These are phyloP conservation scores for Sphagnurus paluster DNA, from an alignment of 1,284 basidiomycete genomes.

Conservation along the genomic window DNA sequence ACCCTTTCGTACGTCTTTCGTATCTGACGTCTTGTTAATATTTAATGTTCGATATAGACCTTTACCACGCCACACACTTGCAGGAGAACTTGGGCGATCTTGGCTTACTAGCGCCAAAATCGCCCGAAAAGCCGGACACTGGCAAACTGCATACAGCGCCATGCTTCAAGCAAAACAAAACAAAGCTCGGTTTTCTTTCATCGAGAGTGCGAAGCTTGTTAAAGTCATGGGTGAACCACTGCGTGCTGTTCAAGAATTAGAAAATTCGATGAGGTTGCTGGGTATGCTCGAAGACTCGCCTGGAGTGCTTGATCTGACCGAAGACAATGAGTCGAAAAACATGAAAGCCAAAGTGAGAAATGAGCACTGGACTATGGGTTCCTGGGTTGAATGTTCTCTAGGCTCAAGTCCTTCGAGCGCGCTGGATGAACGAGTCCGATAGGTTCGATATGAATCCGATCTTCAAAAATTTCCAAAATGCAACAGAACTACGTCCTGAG, in stretches of 20 bases:
- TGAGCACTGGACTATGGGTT: not conserved
- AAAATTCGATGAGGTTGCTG: conserved; percentile 67
- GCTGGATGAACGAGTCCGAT: conserved; percentile 93
- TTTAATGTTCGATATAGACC: conserved; percentile 22
- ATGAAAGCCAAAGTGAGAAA: conserved; percentile 71
- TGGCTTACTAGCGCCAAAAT: conserved; percentile 96
- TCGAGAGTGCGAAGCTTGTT: conserved; percentile 90
- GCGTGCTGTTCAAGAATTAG: conserved; percentile 87
- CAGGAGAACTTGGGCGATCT: conserved; percentile 71
- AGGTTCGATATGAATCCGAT: conserved; percentile 76
- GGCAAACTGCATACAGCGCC: conserved; percentile 97
- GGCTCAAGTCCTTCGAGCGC: conserved; percentile 86
- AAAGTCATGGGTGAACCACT: conserved; percentile 82
- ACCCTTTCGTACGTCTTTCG: conserved; percentile 58
- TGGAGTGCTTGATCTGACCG: conserved; percentile 58
- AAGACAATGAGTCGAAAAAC: conserved; percentile 43
- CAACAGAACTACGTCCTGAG: conserved; percentile 57
- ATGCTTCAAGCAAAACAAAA: conserved; percentile 87
- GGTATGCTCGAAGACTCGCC: conserved; percentile 40
- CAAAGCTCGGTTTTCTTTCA: conserved; percentile 79
- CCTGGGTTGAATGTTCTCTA: conserved; percentile 30
- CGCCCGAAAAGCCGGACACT: conserved; percentile 92
- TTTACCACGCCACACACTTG: conserved; percentile 38
- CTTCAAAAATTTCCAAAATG: conserved; percentile 57
- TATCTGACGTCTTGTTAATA: conserved; percentile 5